These are phyloP conservation scores for Theobroma grandiflorum DNA, from an alignment of 441 rosid genomes.

Conservation along the genomic window DNA sequence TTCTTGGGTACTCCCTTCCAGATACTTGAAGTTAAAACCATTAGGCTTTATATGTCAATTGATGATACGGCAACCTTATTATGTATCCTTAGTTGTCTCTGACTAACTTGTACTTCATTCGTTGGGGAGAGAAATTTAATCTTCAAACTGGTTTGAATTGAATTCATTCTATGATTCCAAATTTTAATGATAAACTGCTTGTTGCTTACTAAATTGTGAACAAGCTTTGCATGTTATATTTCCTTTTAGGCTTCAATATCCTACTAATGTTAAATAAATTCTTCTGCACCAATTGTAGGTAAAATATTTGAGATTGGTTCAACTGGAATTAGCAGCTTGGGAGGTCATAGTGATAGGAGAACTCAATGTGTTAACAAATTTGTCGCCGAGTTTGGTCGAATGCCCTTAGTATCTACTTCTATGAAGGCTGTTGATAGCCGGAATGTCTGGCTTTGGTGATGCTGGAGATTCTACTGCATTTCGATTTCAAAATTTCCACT, in stretches of 20 bases:
- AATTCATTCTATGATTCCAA: background rate
- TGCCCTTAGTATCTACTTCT: constrained; percentile 79
- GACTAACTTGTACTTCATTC: background rate
- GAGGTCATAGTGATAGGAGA: constrained; percentile 84
- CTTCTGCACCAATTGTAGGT: constrained; percentile 48
- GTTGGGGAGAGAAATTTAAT: background rate
- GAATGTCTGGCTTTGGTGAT: constrained; percentile 83
- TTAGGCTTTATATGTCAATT: background rate
- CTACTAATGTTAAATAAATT: background rate
- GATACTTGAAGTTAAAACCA: background rate
- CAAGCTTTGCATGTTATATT: background rate
- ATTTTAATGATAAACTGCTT: background rate
- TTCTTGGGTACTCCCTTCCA: background rate
- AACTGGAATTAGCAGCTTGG: constrained; percentile 89
- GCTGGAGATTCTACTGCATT: background rate
- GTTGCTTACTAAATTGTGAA: background rate
- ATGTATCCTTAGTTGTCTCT: background rate
- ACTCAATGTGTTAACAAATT: constrained; percentile 74
- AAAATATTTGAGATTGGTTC: constrained; percentile 92
- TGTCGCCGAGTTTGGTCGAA: constrained; percentile 71
- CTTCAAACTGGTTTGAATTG: background rate
- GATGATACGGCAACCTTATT: background rate
- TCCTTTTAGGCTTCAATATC: background rate
- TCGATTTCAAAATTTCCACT: background rate
- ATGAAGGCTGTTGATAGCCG: constrained; percentile 83